Base-by-base conservation (phyloP, 1,284 basidiomycete genomes). In the Athelia psychrophila region DNA sequence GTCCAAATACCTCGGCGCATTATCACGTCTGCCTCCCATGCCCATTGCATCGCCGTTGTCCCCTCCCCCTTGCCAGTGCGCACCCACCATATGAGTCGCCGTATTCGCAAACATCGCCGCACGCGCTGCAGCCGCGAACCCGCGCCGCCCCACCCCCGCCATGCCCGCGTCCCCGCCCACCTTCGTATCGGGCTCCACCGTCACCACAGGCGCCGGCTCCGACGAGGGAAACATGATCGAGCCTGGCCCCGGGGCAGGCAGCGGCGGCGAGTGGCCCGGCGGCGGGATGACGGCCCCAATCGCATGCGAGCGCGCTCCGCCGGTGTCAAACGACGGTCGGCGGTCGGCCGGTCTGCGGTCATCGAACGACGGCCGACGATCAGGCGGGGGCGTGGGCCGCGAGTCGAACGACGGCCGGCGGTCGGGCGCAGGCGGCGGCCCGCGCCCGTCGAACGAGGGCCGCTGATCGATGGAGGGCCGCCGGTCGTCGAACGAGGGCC, bases 91-190 rank as follows among this genome's bases (percentile, higher is more conserved):
- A 30, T 30, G 27, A 5, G 27, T 13, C 27, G 13, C 27, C 27
- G 27, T 30, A 20, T 50, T 44, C 12, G 51, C 64, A 57, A 86
- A 78, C 78, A 88, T 77, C 2, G 86, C 88, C 0, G 84, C 84
- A 38, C 83, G 76, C 33, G 89, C 86, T 8, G 82, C 91, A 8
- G 91, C 89, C 2, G 86, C 88, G 57, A 95, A 94, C 0, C 89
- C 92, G 55, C 92, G 75, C 54, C 92, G 73, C 3, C 92, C 92
- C 2, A 95, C 91, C 16, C 92, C 92, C 0, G 92, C 92, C 91
- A 94, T 94, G 0, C 92, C 92, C 5, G 91, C 91, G 55, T 79
- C 84, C 2, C 91, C 91, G 3, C 91, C 91, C 9, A 65, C 79
- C 60, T 85, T 83, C 15, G 90, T 92, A 61, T 92, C 83, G 4